A percentile compares a stretch with the other conserved stretches of the same genome.
Evolutionary conservation across 306 rosid genomes (phyloP).

Genomic region (Nissolia schottii): DNA sequence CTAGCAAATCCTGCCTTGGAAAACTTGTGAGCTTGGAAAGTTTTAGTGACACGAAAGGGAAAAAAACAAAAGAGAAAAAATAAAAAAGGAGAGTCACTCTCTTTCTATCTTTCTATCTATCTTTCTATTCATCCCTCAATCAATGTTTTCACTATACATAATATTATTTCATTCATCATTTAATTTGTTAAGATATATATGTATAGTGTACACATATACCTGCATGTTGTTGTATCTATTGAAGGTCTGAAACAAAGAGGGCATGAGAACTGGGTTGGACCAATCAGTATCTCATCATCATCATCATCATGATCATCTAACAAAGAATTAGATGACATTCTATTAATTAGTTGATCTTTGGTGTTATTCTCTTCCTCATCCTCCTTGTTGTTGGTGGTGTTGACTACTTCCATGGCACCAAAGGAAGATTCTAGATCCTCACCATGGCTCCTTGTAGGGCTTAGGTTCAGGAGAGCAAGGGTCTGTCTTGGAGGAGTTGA

Average conservation of each 20-base stretch:
- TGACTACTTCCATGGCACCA: constrained; percentile 26
- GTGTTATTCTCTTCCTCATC: constrained; percentile 16
- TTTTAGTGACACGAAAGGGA: neutral
- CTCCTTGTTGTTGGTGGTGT: constrained; percentile 18
- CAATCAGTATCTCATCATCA: constrained; percentile 68
- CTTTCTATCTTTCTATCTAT: too few species aligned
- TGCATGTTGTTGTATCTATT: constrained; percentile 98
- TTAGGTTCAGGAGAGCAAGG: constrained; percentile 65
- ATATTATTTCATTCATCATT: too few species aligned
- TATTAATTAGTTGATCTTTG: too few species aligned
- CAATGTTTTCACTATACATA: neutral
- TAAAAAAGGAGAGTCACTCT: constrained; percentile 16
- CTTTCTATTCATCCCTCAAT: neutral
- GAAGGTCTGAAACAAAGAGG: constrained; percentile 96
- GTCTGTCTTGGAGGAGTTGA: constrained; percentile 54
- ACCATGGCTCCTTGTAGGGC: constrained; percentile 52
- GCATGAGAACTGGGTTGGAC: constrained; percentile 92
- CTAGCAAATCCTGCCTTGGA: too few species aligned
- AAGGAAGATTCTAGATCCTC: constrained; percentile 38
- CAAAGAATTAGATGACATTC: constrained; percentile 15
- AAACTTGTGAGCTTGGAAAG: constrained; percentile 42
- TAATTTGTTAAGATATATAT: too few species aligned
- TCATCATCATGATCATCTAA: too few species aligned
- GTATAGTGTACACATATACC: too few species aligned
- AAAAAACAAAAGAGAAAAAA: too few species aligned